Evolutionary conservation across 2,329 filamentous ascomycete species (phyloP).

Genomic region (Chrysosporium queenslandicum): DNA sequence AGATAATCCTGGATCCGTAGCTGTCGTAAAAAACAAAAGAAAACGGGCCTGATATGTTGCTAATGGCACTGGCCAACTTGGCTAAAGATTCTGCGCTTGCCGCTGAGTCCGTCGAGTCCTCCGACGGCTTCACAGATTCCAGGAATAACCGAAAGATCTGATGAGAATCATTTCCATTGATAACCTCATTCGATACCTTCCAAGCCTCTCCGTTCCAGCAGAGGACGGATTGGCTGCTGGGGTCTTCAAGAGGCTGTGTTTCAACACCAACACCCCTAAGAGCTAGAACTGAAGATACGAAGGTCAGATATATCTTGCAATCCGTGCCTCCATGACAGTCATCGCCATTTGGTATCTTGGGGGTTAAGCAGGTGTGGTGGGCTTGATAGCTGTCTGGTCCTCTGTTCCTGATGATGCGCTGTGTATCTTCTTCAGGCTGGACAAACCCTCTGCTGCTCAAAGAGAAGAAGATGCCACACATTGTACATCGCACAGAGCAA

Average conservation of each 20-base stretch:
- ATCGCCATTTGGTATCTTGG: not conserved
- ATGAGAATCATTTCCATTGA: conserved; percentile 69
- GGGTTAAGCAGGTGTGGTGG: conserved; percentile 23
- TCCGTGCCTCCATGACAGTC: not conserved
- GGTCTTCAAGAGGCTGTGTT: conserved; percentile 60
- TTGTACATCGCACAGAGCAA: conserved; percentile 16
- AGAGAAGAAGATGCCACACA: conserved; percentile 47
- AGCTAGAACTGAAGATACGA: conserved; percentile 79
- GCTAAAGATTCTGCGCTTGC: conserved; percentile 19
- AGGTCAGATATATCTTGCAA: conserved; percentile 31
- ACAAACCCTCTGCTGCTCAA: conserved; percentile 29
- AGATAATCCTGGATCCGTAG: conserved; percentile 55
- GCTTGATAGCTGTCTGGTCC: conserved; percentile 37
- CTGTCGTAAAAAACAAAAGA: conserved; percentile 77
- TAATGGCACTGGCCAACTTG: conserved; percentile 41
- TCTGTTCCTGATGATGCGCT: conserved; percentile 30
- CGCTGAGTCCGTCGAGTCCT: conserved; percentile 13
- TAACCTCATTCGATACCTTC: conserved; percentile 51
- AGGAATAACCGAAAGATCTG: conserved; percentile 54
- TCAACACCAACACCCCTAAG: conserved; percentile 66
- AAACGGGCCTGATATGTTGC: conserved; percentile 68
- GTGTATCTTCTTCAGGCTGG: conserved; percentile 27
- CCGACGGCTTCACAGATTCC: conserved; percentile 27
- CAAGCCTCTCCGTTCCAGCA: conserved; percentile 99
- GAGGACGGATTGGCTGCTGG: conserved; percentile 52